These are phyloP conservation scores for Microcos paniculata DNA, from an alignment of 345 rosid species.

Conservation along the genomic window DNA sequence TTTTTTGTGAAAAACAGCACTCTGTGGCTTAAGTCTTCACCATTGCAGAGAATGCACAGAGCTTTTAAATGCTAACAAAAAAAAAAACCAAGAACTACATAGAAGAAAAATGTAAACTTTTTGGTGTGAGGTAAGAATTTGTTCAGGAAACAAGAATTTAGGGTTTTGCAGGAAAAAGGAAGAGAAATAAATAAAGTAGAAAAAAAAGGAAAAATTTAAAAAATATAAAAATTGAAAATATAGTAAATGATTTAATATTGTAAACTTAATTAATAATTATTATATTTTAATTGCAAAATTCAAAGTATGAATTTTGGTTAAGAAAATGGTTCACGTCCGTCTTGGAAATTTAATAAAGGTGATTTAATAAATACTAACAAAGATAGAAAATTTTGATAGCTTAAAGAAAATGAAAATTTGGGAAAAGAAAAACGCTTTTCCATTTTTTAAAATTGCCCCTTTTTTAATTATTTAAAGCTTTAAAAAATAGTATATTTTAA, in stretches of 20 bases:
- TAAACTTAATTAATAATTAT: conserved; percentile 42
- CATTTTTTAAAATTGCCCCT: conserved; percentile 23
- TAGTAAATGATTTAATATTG: conserved; percentile 39
- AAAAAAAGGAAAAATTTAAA: conserved; percentile 21
- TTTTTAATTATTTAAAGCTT: conserved; percentile 27
- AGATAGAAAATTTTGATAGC: conserved; percentile 21
- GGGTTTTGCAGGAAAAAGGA: conserved; percentile 62
- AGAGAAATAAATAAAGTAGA: conserved; percentile 47
- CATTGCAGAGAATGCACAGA: conserved; percentile 47
- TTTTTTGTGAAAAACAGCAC: conserved; percentile 3
- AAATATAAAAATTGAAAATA: conserved; percentile 21
- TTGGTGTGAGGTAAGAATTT: conserved; percentile 36
- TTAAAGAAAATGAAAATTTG: conserved; percentile 26
- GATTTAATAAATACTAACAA: conserved; percentile 35
- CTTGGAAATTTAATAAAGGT: conserved; percentile 64
- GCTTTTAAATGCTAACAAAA: conserved; percentile 25
- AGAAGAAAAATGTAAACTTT: conserved; percentile 24
- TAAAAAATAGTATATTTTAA: conserved; percentile 22
- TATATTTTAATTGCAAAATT: conserved; percentile 63
- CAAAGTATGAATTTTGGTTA: conserved; percentile 86
- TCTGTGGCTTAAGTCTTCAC: conserved; percentile 31
- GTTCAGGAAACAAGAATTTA: conserved; percentile 54
- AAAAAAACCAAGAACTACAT: conserved; percentile 35
- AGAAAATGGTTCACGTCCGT: conserved; percentile 92
- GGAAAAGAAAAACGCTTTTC: conserved; percentile 31